Conservation (phyloP, 2,329 filamentous ascomycete species). For the Xylariaceae sp. region DNA sequence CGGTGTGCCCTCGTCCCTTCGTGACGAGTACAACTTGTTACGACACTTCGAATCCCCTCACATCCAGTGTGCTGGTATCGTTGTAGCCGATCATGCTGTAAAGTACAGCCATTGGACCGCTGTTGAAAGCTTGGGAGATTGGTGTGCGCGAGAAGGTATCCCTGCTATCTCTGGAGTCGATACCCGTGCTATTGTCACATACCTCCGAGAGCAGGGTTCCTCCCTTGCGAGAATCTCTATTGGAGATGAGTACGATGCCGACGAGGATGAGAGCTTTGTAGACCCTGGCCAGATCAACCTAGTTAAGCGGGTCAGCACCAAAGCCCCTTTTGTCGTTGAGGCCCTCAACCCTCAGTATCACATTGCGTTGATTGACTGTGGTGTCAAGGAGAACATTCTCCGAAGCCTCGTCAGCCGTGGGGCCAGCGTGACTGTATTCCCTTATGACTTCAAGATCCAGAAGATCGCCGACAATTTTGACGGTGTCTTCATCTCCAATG, state of each 20-base stretch:
- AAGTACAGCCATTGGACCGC: constrained; percentile 99
- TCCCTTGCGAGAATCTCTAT: constrained; percentile 93
- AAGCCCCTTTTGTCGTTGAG: constrained; percentile 94
- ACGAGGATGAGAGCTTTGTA: constrained; percentile 94
- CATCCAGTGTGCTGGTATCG: constrained; percentile 94
- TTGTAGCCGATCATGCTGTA: constrained; percentile 91
- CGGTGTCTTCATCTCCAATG: constrained; percentile 98
- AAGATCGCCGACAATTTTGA: constrained; percentile 98
- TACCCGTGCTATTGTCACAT: constrained; percentile 94
- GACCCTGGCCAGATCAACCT: constrained; percentile 97
- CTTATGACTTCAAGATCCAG: constrained; percentile 96
- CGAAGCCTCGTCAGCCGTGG: constrained; percentile 91
- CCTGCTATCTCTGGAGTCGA: constrained; percentile 97
- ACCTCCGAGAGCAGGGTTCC: constrained; percentile 94
- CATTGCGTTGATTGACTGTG: constrained; percentile 94
- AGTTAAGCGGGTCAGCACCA: constrained; percentile 95
- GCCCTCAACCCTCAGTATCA: constrained; percentile 84
- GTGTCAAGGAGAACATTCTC: constrained; percentile 99
- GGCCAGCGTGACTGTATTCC: constrained; percentile 91
- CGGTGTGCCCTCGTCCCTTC: constrained; percentile 85
- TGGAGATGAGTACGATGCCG: constrained; percentile 97
- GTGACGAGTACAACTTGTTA: constrained; percentile 87
- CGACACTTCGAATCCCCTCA: constrained; percentile 99
- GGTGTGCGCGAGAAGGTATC: constrained; percentile 96
- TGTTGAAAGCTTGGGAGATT: constrained; percentile 89